Percentiles rank a stretch among this genome's conserved stretches.
Evolutionary conservation across 2,329 filamentous ascomycete genomes (phyloP).

Genomic region (Diplocarpon mali): DNA sequence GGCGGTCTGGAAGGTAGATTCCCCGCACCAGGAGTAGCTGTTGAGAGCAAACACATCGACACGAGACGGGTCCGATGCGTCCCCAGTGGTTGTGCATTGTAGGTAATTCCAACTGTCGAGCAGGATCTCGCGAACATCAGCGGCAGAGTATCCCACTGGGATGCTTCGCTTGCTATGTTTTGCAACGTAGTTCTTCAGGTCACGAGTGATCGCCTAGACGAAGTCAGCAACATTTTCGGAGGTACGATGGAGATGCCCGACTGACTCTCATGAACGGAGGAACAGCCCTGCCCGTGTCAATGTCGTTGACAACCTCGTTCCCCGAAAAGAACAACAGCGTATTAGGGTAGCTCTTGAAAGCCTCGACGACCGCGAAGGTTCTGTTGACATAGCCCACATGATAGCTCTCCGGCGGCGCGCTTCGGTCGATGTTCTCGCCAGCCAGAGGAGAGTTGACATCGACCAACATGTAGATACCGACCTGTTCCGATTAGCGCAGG

Average conservation of each 20-base stretch:
- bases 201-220: conserved; percentile 59
- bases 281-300: conserved; percentile 44
- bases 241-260: background rate
- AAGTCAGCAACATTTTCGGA: conserved; percentile 7
- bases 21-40: conserved; percentile 62
- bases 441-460: conserved; percentile 56
- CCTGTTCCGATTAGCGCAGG: conserved; percentile 12
- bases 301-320: conserved; percentile 66
- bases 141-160: conserved; percentile 71
- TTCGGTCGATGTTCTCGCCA: conserved; percentile 45
- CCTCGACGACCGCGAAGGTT: conserved; percentile 56
- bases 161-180: conserved; percentile 56
- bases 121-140: conserved; percentile 63
- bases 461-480: conserved; percentile 58
- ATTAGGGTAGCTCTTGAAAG: conserved; percentile 57
- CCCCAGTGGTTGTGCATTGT: conserved; percentile 47
- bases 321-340: conserved; percentile 65
- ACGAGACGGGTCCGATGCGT: conserved; percentile 47
- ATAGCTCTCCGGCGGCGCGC: conserved; percentile 48
- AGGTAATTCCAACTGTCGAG: conserved; percentile 68
- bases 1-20: conserved; percentile 50
- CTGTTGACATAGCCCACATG: conserved; percentile 50
- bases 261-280: conserved; percentile 53
- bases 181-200: conserved; percentile 72
- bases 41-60: conserved; percentile 71